Base-by-base conservation (phyloP, 129 eudicot genomes). In the Ambrosia artemisiifolia region DNA sequence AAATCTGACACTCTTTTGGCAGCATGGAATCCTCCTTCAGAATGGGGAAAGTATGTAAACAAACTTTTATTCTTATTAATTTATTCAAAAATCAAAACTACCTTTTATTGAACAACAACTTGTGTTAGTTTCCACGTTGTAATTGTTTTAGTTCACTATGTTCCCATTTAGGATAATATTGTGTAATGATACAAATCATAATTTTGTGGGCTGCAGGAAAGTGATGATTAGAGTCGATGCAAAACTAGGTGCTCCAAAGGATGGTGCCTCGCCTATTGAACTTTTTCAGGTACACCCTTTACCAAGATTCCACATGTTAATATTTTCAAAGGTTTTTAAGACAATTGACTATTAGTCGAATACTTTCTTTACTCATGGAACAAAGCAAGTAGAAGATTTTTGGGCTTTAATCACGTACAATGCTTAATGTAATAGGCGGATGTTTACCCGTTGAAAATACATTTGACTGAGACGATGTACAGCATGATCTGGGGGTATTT, bases 11-110 rank as follows among this genome's bases (percentile, higher is more conserved):
- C 88, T 88, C 93, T 92, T 80, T 75, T 92, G 47, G 88, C 89
- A 61, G 94, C 98, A 50, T 92, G 98, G 98, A 87, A 87, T 87
- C 98, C 98, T 88, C 98, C 98, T 77, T 65, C 91, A 46, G 98
- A 92, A 79, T 92, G 98, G 98, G 98, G 98, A 87, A 92, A 85
- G 98, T 92, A 88, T 36, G 94, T 30, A 67, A 28, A 60, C 32
- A 46, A 17, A 46, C 43, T 54, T 71, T 55, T 44, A 64, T 38
- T 35, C n/a, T 18, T 44, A 42, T 13, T 38, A 71, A 19, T 71
- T 56, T n/a, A 17, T 18, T 18, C n/a, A 70, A 60, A 34, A 12
- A 3, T 6, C 20, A 40, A 14, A 5, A 1, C 36, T 71, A 13
- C 54, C 17, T 70, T 2, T 33, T 40, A 20, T 20, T 40, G 34